These are phyloP conservation scores for Monosporascus sp. DNA, from an alignment of 2,329 filamentous ascomycete genomes.

Conservation along the genomic window DNA sequence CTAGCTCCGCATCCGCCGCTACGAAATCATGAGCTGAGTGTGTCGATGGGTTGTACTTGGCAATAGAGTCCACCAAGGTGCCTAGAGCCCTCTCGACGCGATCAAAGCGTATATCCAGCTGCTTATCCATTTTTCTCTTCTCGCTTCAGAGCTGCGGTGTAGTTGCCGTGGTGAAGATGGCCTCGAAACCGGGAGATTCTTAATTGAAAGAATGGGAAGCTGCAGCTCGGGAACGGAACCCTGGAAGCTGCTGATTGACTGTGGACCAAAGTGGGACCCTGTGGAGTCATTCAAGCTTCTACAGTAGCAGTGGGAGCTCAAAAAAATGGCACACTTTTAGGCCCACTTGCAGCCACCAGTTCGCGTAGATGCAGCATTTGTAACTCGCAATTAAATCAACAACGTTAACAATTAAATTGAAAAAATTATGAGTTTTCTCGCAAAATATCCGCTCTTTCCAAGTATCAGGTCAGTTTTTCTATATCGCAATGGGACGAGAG, in stretches of 20 bases:
- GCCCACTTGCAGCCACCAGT: too few relatives aligned
- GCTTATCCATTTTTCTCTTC: slow-evolving; percentile 49
- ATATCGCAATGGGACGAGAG: too few relatives aligned
- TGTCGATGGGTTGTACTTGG: slow-evolving; percentile 73
- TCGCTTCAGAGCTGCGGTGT: not conserved
- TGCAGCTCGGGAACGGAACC: too few relatives aligned
- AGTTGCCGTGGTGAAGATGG: not conserved
- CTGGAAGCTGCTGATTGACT: not conserved
- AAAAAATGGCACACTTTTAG: too few relatives aligned
- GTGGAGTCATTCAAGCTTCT: not conserved
- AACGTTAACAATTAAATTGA: too few relatives aligned
- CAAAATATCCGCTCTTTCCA: too few relatives aligned
- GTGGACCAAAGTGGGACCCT: not conserved
- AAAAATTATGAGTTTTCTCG: too few relatives aligned
- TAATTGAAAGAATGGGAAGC: not conserved
- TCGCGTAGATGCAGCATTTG: too few relatives aligned
- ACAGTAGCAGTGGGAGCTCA: too few relatives aligned
- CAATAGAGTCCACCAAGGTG: slow-evolving; percentile 70
- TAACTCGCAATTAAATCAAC: too few relatives aligned
- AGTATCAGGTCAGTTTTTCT: too few relatives aligned
- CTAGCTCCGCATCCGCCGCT: slow-evolving; percentile 63
- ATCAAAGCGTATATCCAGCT: slow-evolving; percentile 58
- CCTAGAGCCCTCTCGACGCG: slow-evolving; percentile 62
- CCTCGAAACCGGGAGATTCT: not conserved
- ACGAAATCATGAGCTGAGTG: slow-evolving; percentile 64